A percentile compares a stretch with the other conserved stretches of the same genome.
Evolutionary conservation across 1,284 basidiomycete genomes (phyloP).

Genomic region (Malassezia cuniculi): DNA sequence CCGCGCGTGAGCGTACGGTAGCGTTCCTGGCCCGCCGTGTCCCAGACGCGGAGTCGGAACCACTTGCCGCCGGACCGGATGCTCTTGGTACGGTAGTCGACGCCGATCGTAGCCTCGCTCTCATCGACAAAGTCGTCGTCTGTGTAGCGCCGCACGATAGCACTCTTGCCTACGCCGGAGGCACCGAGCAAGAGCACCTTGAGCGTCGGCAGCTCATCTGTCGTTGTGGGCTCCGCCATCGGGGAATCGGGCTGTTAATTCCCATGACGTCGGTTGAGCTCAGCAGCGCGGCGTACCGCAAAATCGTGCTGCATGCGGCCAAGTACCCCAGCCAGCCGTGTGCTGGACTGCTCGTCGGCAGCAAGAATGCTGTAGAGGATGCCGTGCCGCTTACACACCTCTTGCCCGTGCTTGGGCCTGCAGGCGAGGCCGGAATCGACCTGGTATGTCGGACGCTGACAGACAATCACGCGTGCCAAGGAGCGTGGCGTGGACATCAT

Average conservation of each 20-base stretch:
- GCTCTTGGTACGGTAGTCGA: slow-evolving; percentile 51
- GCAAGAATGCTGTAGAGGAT: slow-evolving; percentile 1
- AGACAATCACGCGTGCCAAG: slow-evolving; percentile 7
- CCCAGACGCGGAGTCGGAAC: slow-evolving; percentile 54
- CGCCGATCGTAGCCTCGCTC: slow-evolving; percentile 75
- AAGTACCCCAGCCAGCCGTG: slow-evolving; percentile 14
- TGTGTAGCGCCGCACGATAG: slow-evolving; percentile 78
- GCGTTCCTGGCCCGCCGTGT: slow-evolving; percentile 44
- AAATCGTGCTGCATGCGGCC: slow-evolving; percentile 14
- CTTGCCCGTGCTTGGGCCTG: slow-evolving; percentile 14
- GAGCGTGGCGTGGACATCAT: not conserved
- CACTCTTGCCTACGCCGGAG: slow-evolving; percentile 75
- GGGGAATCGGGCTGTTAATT: no score
- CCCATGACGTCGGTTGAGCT: slow-evolving; percentile 1
- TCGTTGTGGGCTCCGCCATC: slow-evolving; percentile 15
- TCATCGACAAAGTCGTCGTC: slow-evolving; percentile 96
- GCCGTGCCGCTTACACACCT: slow-evolving; percentile 14
- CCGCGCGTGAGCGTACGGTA: slow-evolving; percentile 73
- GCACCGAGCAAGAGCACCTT: slow-evolving; percentile 57
- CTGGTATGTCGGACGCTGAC: slow-evolving; percentile 15
- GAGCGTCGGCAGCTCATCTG: slow-evolving; percentile 43
- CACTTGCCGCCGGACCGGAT: slow-evolving; percentile 48
- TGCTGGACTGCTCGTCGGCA: slow-evolving; percentile 13
- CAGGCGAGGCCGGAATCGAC: slow-evolving; percentile 14
- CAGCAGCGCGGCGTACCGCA: slow-evolving; percentile 10